Conservation (phyloP, 2,329 filamentous ascomycete genomes). For the Monosporascus sp. region DNA sequence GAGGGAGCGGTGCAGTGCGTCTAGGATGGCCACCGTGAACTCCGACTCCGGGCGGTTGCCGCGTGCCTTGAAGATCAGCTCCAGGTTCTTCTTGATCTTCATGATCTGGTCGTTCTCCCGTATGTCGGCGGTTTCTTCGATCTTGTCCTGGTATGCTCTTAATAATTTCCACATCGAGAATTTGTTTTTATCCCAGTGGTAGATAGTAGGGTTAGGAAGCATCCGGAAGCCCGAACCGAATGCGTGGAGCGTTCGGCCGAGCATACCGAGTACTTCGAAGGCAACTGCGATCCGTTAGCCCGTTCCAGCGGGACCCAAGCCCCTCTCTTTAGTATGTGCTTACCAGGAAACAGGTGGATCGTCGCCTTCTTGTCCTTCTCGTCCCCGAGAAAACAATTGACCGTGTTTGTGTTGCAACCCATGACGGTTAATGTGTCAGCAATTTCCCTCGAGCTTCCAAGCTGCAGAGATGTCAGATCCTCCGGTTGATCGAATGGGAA, state of each 20-base stretch:
- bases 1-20: slow-evolving; percentile 35
- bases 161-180: slow-evolving; percentile 40
- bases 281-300: slow-evolving; percentile 35
- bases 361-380: slow-evolving; percentile 34
- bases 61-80: slow-evolving; percentile 6
- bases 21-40: slow-evolving; percentile 31
- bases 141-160: slow-evolving; percentile 29
- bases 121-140: slow-evolving; percentile 16
- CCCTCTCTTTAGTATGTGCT: slow-evolving; percentile 3
- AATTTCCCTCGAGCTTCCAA: slow-evolving; percentile 45
- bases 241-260: slow-evolving; percentile 45
- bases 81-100: slow-evolving; percentile 8
- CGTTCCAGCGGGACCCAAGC: neutral
- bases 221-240: slow-evolving; percentile 44
- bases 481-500: slow-evolving; percentile 35
- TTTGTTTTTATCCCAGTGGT: slow-evolving; percentile 47
- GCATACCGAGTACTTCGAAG: slow-evolving; percentile 56
- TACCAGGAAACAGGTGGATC: slow-evolving; percentile 47
- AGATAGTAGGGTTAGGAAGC: slow-evolving; percentile 52
- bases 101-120: slow-evolving; percentile 3
- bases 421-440: slow-evolving; percentile 47
- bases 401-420: slow-evolving; percentile 48
- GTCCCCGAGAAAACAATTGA: slow-evolving; percentile 37
- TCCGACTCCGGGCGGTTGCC: slow-evolving; percentile 9
- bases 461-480: slow-evolving; percentile 38